Percentiles rank a stretch among this genome's conserved stretches.
Evolutionary conservation across 2,329 filamentous ascomycete species (phyloP).

Genomic region (Atkinsonella hypoxylon): DNA sequence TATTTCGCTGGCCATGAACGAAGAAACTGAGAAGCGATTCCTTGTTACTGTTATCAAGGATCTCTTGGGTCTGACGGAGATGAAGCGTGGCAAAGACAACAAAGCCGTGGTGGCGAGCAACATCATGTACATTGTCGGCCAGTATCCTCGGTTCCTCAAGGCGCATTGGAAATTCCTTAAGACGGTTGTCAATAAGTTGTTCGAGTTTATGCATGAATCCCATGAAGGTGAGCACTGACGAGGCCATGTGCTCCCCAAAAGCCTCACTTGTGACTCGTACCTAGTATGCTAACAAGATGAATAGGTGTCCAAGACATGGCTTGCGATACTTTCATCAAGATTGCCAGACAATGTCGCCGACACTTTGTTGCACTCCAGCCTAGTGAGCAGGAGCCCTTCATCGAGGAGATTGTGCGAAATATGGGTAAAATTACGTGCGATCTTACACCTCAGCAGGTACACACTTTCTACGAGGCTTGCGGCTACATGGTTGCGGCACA

Average conservation of each 20-base stretch:
- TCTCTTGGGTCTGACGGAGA: conserved; percentile 87
- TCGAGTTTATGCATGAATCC: conserved; percentile 99
- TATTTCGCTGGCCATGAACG: conserved; percentile 97
- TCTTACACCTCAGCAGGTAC: conserved; percentile 89
- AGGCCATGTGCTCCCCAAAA: neutral
- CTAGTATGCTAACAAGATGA: neutral
- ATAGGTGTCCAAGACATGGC: conserved; percentile 96
- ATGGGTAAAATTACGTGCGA: conserved; percentile 95
- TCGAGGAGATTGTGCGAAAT: conserved; percentile 94
- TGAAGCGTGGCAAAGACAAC: conserved; percentile 99
- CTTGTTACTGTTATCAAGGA: conserved; percentile 98
- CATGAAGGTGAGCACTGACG: conserved; percentile 62
- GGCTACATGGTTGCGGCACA: conserved; percentile 99
- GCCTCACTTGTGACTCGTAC: conserved; percentile 13
- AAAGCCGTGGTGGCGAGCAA: conserved; percentile 98
- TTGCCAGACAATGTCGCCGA: conserved; percentile 92
- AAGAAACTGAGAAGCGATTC: conserved; percentile 98
- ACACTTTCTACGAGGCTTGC: conserved; percentile 98
- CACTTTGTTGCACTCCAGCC: conserved; percentile 96
- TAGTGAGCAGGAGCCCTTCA: conserved; percentile 89
- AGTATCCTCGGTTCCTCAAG: conserved; percentile 96
- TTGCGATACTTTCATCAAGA: conserved; percentile 99
- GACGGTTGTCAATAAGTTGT: conserved; percentile 98
- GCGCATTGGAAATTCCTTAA: conserved; percentile 99
- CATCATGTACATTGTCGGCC: conserved; percentile 99